phyloP scores from a whole-genome alignment of 257 asterid genomes.

The Plantago elongata region DNA sequence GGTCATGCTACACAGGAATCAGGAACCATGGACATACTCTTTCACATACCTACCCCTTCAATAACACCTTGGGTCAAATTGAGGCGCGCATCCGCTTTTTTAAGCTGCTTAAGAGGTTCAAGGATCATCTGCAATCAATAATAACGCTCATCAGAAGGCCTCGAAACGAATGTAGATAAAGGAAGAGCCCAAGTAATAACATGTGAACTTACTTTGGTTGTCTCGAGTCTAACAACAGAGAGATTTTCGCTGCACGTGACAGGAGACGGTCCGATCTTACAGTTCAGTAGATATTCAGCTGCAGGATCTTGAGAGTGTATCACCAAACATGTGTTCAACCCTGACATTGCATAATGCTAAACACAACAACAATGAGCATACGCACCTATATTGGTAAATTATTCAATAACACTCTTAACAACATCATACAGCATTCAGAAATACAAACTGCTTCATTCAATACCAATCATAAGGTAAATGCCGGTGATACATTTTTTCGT shows the following conservation, averaged over 20 bases:
- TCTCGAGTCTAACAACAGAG: slow-evolving; percentile 77
- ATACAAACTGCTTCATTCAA: no score
- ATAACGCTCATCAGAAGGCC: slow-evolving; percentile 19
- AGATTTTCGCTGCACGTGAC: slow-evolving; percentile 50
- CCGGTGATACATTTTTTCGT: no score
- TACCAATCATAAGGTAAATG: no score
- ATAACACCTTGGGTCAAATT: slow-evolving; percentile 95
- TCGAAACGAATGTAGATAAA: not conserved
- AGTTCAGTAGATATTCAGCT: slow-evolving; percentile 66
- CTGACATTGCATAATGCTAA: slow-evolving; percentile 88
- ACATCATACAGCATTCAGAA: no score
- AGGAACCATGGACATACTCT: not conserved
- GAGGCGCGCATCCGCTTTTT: slow-evolving; percentile 85
- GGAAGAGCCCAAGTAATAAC: no score
- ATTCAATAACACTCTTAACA: no score
- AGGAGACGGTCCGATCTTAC: slow-evolving; percentile 77
- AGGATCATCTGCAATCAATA: slow-evolving; percentile 70
- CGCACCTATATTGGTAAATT: not conserved
- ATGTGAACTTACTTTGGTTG: slow-evolving; percentile 58
- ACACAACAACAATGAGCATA: slow-evolving; percentile 12
- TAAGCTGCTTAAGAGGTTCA: slow-evolving; percentile 76
- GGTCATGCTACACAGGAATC: not conserved
- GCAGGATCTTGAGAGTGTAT: slow-evolving; percentile 90
- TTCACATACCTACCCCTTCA: slow-evolving; percentile 90
- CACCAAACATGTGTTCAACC: slow-evolving; percentile 78